phyloP scores from a whole-genome alignment of 1,284 basidiomycete species.

The Xerocomus nothofagi region DNA sequence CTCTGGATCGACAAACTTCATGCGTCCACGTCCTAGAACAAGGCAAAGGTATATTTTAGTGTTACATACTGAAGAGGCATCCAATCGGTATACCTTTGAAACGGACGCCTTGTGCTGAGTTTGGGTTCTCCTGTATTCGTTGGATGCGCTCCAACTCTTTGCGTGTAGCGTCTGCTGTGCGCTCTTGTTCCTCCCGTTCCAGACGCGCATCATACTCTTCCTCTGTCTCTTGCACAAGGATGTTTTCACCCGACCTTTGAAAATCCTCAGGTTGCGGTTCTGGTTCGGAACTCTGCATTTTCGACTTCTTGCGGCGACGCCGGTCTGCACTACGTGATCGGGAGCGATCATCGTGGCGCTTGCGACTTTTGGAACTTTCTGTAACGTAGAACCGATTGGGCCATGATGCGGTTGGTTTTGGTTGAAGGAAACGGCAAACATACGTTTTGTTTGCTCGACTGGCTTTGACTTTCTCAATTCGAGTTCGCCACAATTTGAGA shows the following conservation, averaged over 20 bases:
- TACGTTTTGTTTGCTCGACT: constrained; percentile 19
- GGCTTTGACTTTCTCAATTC: constrained; percentile 54
- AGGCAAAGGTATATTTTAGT: not conserved
- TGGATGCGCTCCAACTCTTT: constrained; percentile 53
- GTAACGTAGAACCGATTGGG: constrained; percentile 2
- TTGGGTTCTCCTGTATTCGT: constrained; percentile 38
- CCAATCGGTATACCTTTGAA: constrained; percentile 54
- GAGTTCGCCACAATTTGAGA: constrained; percentile 84
- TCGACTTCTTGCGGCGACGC: constrained; percentile 36
- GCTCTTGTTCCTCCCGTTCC: constrained; percentile 68
- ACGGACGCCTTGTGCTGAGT: constrained; percentile 47
- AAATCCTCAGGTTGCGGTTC: constrained; percentile 18
- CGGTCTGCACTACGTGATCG: constrained; percentile 31
- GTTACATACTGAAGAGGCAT: not conserved
- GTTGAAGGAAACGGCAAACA: not conserved
- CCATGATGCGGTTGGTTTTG: not conserved
- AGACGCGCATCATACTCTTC: constrained; percentile 72
- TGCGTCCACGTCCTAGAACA: constrained; percentile 54
- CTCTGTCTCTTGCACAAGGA: constrained; percentile 42
- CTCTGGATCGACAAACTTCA: constrained; percentile 69
- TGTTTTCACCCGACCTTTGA: constrained; percentile 7
- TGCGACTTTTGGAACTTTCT: constrained; percentile 28
- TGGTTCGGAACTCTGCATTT: constrained; percentile 13
- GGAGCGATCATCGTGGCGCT: constrained; percentile 33
- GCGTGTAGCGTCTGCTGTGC: constrained; percentile 48